phyloP scores from a whole-genome alignment of 345 rosid species.

The Erodium maritimum region DNA sequence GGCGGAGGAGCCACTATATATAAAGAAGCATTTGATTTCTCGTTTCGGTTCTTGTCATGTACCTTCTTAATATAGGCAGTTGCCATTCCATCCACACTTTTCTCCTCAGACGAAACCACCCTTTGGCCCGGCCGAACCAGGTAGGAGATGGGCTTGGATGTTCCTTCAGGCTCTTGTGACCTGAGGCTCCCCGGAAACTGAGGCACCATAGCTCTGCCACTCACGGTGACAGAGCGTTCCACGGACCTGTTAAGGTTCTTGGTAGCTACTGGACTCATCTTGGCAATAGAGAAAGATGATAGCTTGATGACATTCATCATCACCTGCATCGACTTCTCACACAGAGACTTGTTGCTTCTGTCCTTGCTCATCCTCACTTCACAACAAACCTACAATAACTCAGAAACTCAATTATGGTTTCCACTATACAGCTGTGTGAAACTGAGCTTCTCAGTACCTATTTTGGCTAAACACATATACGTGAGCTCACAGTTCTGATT shows the following conservation, averaged over 20 bases:
- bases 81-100: conserved; percentile 22
- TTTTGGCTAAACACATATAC: too few relatives aligned
- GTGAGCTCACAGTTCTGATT: too few relatives aligned
- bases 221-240: too few relatives aligned
- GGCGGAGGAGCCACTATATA: conserved; percentile 25
- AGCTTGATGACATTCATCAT: conserved; percentile 26
- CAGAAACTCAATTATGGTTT: too few relatives aligned
- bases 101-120: conserved; percentile 8
- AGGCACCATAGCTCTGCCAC: conserved; percentile 5
- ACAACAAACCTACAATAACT: too few relatives aligned
- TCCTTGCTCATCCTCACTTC: conserved; percentile 18
- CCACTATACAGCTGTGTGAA: too few relatives aligned
- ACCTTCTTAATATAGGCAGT: conserved; percentile 31
- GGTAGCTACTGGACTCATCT: conserved; percentile 19
- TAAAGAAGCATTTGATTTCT: conserved; percentile 3
- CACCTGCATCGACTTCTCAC: conserved; percentile 40
- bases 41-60: conserved; percentile 27
- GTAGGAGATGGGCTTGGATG: too few relatives aligned
- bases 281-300: conserved; percentile 44
- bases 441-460: too few relatives aligned
- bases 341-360: conserved; percentile 26
- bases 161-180: too few relatives aligned
- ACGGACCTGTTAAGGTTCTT: conserved; percentile 13
- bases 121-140: too few relatives aligned
- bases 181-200: too few relatives aligned